Evolutionary conservation across 2,329 filamentous ascomycete species (phyloP), one percentile per base, ranked within the genome.

Genomic region (Aureobasidium namibiae): DNA sequence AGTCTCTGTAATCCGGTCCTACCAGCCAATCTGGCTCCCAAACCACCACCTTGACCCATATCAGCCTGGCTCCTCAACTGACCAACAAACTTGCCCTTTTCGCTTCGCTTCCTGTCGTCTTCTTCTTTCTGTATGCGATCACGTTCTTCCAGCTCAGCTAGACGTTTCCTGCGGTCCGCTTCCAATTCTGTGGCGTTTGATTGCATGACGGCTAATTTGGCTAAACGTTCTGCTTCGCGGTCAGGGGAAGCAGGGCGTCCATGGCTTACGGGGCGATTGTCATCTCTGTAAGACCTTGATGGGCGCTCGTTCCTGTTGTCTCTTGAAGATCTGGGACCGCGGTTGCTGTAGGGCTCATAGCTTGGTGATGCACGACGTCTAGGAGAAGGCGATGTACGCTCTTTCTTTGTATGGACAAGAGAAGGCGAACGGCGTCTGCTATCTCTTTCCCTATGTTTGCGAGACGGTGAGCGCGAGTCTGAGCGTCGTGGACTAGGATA

Each of bases 121-220:
- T 82, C 82, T 61, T 89, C 84, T 13, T 80, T 78, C 45, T 84
- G 81, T 18, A 76, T 76, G 50, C 81, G 79, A 65, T 95, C 90
- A 61, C 79, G 79, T 63, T 83, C 82, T 24, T 83, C 84, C 18
- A 92, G 74, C 1, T 83, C 83, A 0, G 83, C 82, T 10, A 95
- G 75, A 24, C 90, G 82, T 61, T 81, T 79, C 63, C 82, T 82
- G 33, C 90, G 84, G 65, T 88, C 85, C n/a, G 77, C 69, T 65
- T 92, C 88, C 49, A 95, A 76, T 11, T 87, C 82, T 1, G 78
- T 80, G 41, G 73, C 74, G 58, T 73, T 72, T 18, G 66, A 68
- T 50, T 73, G 72, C 74, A 75, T 76, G 11, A 68, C 72, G 4
- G 73, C 73, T 10, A 75, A 63, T 59, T 70, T 73, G 36, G 65